These are phyloP conservation scores for Chlorella sp. DNA, from an alignment of 139 green algal genomes.

Conservation along the genomic window DNA sequence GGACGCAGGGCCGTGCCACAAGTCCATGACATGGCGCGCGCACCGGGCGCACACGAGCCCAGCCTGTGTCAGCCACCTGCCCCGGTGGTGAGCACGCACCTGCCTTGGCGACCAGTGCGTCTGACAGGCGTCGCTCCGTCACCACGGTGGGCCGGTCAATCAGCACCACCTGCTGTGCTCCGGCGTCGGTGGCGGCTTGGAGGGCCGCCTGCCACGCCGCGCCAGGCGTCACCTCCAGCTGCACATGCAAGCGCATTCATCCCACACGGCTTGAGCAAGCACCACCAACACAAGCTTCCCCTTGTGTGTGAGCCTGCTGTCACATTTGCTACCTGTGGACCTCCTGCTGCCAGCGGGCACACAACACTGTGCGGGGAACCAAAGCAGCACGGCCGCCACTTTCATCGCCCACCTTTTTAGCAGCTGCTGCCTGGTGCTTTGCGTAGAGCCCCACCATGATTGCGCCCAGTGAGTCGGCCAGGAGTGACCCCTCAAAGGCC, in stretches of 20 bases:
- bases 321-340: no score
- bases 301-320: no score
- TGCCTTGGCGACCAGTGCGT: constrained; percentile 9
- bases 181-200: constrained; percentile 19
- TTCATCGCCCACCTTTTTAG: no score
- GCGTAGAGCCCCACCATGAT: constrained; percentile 13
- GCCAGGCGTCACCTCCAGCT: constrained; percentile 47
- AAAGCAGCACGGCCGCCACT: no score
- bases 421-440: constrained; percentile 44
- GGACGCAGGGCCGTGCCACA: no score
- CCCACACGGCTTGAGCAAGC: neutral
- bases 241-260: neutral
- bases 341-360: no score
- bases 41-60: no score
- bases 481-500: neutral
- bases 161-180: constrained; percentile 53
- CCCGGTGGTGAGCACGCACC: no score
- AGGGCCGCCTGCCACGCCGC: constrained; percentile 68
- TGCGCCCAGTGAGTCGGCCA: constrained; percentile 12
- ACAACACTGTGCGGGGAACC: no score
- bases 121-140: constrained; percentile 43
- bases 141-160: constrained; percentile 44
- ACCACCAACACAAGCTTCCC: no score
- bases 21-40: no score
- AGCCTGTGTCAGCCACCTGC: no score